These are phyloP conservation scores for Excoecaria cochinchinensis DNA, from an alignment of 345 rosid species.

Conservation along the genomic window DNA sequence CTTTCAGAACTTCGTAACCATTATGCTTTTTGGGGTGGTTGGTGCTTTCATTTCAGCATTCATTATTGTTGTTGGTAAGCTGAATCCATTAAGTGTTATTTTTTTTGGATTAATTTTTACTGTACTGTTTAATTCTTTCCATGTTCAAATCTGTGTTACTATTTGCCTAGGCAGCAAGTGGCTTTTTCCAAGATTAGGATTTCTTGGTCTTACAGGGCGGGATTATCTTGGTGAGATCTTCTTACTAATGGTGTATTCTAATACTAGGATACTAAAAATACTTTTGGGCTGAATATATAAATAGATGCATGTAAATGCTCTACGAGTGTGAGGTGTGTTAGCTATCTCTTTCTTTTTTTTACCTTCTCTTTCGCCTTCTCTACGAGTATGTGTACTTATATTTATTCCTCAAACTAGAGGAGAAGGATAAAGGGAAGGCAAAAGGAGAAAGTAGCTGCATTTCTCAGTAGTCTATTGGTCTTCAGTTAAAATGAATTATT, in stretches of 20 bases:
- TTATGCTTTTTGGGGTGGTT: conserved; percentile 69
- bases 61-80: conserved; percentile 62
- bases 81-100: not conserved
- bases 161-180: conserved; percentile 69
- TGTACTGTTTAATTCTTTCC: not conserved
- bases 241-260: not conserved
- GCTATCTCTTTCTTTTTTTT: too few relatives aligned
- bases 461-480: too few relatives aligned
- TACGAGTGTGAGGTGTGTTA: too few relatives aligned
- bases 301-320: too few relatives aligned
- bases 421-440: too few relatives aligned
- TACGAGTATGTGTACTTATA: too few relatives aligned
- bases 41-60: conserved; percentile 74
- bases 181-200: conserved; percentile 65
- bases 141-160: conserved; percentile 14
- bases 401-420: too few relatives aligned
- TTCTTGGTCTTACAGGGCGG: conserved; percentile 48
- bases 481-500: too few relatives aligned
- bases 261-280: not conserved
- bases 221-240: conserved; percentile 69
- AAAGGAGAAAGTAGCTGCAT: too few relatives aligned
- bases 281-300: too few relatives aligned
- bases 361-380: too few relatives aligned
- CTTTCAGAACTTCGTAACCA: conserved; percentile 80
- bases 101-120: not conserved